Evolutionary conservation across 2,329 filamentous ascomycete species (phyloP), one percentile per base, ranked within the genome.

Genomic region (Penicillium frequentans): DNA sequence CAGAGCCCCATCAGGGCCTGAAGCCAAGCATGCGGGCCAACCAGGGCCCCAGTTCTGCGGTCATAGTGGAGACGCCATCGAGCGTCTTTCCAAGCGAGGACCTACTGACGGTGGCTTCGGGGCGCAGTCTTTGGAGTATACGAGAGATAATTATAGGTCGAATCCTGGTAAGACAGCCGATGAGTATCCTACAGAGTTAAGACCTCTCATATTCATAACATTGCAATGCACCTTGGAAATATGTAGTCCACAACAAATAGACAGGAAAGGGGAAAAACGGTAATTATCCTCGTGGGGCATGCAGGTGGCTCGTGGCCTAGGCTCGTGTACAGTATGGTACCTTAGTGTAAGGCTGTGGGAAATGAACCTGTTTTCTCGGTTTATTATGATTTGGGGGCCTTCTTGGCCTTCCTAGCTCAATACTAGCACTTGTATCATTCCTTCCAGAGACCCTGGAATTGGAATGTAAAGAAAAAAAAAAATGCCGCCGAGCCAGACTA

Each of bases 1-100:
- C 43, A 53, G 50, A 53, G 50, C 50, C 50, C 50, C 50, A 53
- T 53, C 29, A 46, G 29, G 50, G 29, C 21, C 42, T 21, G 27
- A 53, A 26, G 29, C 13, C 50, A 37, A 53, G 31, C 27, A 45
- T 44, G 42, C 24, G 26, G 43, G 42, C 50, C 50, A 53, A 53
- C 50, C 50, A 46, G 37, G 21, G 3, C 14, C 26, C 10, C n/a
- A 4, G 24, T 13, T 2, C 33, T 19, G 21, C 23, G 48, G 35
- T 37, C n/a, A 39, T 39, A 42, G 48, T 50, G 48, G 48, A 27
- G 33, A 11, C 19, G 8, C 33, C 24, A 37, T 26, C 29, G 24
- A 29, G 9, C 31, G 33, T 11, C 23, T 23, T 49, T 42, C 33
- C 48, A 50, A 50, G 48, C 48, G 48, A 50, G 24, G 23, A n/a